These are phyloP conservation scores for Micromonas commoda DNA, from an alignment of 139 green algal genomes.

Conservation along the genomic window DNA sequence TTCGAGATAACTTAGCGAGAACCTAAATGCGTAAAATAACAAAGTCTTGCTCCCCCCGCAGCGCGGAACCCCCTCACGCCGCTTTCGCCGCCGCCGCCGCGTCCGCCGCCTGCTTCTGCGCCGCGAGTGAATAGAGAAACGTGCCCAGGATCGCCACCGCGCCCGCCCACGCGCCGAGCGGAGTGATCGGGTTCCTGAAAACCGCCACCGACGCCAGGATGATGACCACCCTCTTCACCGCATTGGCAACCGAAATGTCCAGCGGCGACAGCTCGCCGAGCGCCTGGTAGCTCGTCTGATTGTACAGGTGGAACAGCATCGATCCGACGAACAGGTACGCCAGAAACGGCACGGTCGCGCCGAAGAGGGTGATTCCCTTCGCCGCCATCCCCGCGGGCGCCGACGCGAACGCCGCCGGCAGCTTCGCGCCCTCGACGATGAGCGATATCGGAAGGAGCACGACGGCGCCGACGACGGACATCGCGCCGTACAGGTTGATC, in stretches of 20 bases:
- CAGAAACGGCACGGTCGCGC: neutral
- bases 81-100: too few species aligned
- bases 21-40: too few species aligned
- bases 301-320: constrained; percentile 22
- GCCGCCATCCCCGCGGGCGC: neutral
- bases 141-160: constrained; percentile 77
- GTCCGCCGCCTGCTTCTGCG: neutral
- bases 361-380: constrained; percentile 4
- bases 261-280: constrained; percentile 29
- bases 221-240: constrained; percentile 90
- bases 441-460: constrained; percentile 31
- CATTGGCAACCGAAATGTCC: constrained; percentile 32
- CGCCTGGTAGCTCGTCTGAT: constrained; percentile 24
- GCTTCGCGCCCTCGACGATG: constrained; percentile 13
- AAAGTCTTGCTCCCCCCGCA: too few species aligned
- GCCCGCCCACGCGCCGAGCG: constrained; percentile 60
- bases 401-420: neutral
- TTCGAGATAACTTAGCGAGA: too few species aligned
- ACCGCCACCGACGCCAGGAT: constrained; percentile 86
- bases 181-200: constrained; percentile 79
- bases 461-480: constrained; percentile 33
- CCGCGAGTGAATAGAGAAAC: constrained; percentile 65
- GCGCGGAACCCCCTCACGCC: too few species aligned
- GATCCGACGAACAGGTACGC: neutral
- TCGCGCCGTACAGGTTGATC: constrained; percentile 41